phyloP scores from a whole-genome alignment of 2,329 filamentous ascomycete genomes.

The Trichoderma citrinoviride region DNA sequence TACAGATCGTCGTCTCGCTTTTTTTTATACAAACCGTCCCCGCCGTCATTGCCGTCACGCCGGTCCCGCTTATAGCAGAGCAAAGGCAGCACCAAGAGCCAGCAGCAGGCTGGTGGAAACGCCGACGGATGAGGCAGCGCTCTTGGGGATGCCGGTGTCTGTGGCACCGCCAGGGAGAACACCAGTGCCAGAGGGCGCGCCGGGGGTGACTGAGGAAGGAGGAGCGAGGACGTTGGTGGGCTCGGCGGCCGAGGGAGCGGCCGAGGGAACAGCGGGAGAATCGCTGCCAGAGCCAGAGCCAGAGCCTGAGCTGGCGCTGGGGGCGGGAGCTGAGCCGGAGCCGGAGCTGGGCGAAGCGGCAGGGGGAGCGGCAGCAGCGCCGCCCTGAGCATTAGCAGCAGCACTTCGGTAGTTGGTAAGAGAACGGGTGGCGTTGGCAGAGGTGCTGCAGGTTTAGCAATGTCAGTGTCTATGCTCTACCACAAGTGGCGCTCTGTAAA shows the following conservation, averaged over 20 bases:
- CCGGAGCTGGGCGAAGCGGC: neutral
- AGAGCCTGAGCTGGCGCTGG: neutral
- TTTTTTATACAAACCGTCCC: conserved; percentile 1
- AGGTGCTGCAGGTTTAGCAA: conserved; percentile 36
- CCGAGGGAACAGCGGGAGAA: conserved; percentile 23
- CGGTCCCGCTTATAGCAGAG: conserved; percentile 37
- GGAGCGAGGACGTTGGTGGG: conserved; percentile 21
- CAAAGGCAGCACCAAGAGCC: conserved; percentile 42
- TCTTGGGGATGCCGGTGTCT: conserved; percentile 25
- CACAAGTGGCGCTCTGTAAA: neutral
- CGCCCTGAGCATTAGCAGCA: conserved; percentile 28
- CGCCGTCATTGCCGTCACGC: conserved; percentile 9
- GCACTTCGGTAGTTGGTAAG: conserved; percentile 49
- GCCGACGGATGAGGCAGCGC: conserved; percentile 34
- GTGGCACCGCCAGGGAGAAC: conserved; percentile 23
- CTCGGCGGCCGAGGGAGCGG: conserved; percentile 22
- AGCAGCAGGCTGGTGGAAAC: conserved; percentile 45
- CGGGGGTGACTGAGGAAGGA: conserved; percentile 21
- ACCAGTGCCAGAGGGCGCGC: conserved; percentile 27
- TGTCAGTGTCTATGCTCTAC: conserved; percentile 15
- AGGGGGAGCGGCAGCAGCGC: conserved; percentile 11
- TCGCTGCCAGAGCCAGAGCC: neutral
- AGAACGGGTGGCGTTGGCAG: conserved; percentile 52
- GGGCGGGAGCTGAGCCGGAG: conserved; percentile 1
- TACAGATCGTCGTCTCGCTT: conserved; percentile 9